Conservation (phyloP, 441 rosid genomes). For the Pelargonium fulgidum region DNA sequence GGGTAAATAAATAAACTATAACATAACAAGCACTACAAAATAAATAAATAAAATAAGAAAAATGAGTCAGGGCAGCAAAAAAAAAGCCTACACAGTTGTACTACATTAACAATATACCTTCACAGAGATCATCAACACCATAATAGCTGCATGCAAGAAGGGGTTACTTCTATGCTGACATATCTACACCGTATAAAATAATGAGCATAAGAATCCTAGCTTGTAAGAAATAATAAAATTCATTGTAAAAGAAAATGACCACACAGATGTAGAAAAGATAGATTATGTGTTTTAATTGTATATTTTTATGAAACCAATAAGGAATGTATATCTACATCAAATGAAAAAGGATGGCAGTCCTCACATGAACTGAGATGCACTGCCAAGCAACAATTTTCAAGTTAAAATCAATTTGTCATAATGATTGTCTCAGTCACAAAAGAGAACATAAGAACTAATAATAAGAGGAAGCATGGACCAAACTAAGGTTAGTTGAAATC, state of each 20-base stretch:
- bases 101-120: conserved; percentile 45
- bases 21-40: not conserved
- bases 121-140: conserved; percentile 83
- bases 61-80: not conserved
- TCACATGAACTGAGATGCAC: too few species aligned
- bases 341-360: not conserved
- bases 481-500: too few species aligned
- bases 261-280: not conserved
- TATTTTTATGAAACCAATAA: not conserved
- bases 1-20: not conserved
- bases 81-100: not conserved
- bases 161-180: conserved; percentile 47
- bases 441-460: too few species aligned
- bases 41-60: not conserved
- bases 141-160: conserved; percentile 42
- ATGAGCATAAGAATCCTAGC: conserved; percentile 2
- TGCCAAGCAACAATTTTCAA: too few species aligned
- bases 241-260: not conserved
- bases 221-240: conserved; percentile 4
- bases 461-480: too few species aligned
- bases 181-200: conserved; percentile 37
- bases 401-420: too few species aligned
- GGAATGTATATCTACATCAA: not conserved
- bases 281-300: not conserved
- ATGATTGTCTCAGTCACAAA: too few species aligned